Base-by-base conservation (phyloP, 495 filamentous ascomycete genomes). In the Articulospora tetracladia region DNA sequence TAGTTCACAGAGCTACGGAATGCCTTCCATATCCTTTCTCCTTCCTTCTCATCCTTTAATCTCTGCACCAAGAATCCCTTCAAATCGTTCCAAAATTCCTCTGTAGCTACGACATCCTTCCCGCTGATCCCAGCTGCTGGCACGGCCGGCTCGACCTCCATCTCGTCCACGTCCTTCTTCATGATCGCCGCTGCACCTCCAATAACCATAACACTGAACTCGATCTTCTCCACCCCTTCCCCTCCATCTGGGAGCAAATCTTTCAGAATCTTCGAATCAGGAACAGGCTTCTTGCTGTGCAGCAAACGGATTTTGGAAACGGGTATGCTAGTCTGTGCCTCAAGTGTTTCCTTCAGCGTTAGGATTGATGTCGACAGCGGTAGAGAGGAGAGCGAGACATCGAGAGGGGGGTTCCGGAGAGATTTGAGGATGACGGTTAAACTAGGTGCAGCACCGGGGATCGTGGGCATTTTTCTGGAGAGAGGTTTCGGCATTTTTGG, bases 1-100 rank as follows among this genome's bases (percentile, higher is more conserved):
- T 41, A 62, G 13, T 39, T 57, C 28, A 55, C 60, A 34, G 88
- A 87, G 53, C 70, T 76, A 71, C 79, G 87, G 65, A 96, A 97
- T 39, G 85, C 69, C n/a, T 68, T 72, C 49, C 78, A 72, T 60
- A 90, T 72, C 69, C 84, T 83, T 64, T 78, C 83, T 8, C 87
- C 89, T 58, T 85, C 81, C 55, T 72, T 74, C 59, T 87, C 82
- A 72, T 95, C 89, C 72, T 85, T 83, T 59, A 97, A 62, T 72
- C 89, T 82, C 78, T 91, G 88, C 65, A 83, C 72, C 71, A 98
- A 71, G 69, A 87, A 98, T 15, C 82, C 90, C 69, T 83, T 85
- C 63, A 98, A 70, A 78, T 98, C 94, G 32, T 74, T 73, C 94
- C 94, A 98, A 73, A 98, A 98, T 61, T 81, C 84, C 30, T 88